Evolutionary conservation across 2,329 filamentous ascomycete species (phyloP).

Genomic region (Fusarium sp.): DNA sequence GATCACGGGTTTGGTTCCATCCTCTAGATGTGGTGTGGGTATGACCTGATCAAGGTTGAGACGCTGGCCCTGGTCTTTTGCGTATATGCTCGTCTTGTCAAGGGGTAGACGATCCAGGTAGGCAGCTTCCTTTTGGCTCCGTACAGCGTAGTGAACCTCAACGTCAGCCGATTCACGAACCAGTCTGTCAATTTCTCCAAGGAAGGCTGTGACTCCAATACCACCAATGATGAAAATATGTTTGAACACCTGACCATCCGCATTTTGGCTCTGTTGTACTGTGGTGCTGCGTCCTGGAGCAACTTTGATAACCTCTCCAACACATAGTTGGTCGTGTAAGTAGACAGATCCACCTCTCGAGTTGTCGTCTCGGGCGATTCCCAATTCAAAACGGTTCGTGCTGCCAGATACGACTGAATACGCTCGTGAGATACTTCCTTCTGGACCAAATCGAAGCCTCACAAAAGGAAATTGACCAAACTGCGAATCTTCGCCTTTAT

Average conservation of each 20-base stretch:
- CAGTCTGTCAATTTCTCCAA: conserved; percentile 8
- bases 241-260: background rate
- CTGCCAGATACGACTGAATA: conserved; percentile 32
- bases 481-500: background rate
- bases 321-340: conserved; percentile 6
- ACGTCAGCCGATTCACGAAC: background rate
- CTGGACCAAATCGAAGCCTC: conserved; percentile 16
- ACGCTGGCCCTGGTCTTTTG: conserved; percentile 14
- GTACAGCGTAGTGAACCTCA: conserved; percentile 26
- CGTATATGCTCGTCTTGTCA: conserved; percentile 7
- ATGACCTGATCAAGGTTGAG: conserved; percentile 1
- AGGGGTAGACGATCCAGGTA: conserved; percentile 14
- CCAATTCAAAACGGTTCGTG: conserved; percentile 12
- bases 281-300: background rate
- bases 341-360: conserved; percentile 31
- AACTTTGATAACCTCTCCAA: conserved; percentile 22
- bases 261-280: too few relatives aligned
- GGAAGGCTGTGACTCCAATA: conserved; percentile 27
- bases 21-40: background rate
- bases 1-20: background rate
- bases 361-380: conserved; percentile 14
- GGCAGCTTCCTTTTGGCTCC: conserved; percentile 16
- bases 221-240: conserved; percentile 31
- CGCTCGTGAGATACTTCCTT: conserved; percentile 16
- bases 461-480: conserved; percentile 25